phyloP scores from a whole-genome alignment of 768 basidiomycete genomes.

The Tylopilus sp. region DNA sequence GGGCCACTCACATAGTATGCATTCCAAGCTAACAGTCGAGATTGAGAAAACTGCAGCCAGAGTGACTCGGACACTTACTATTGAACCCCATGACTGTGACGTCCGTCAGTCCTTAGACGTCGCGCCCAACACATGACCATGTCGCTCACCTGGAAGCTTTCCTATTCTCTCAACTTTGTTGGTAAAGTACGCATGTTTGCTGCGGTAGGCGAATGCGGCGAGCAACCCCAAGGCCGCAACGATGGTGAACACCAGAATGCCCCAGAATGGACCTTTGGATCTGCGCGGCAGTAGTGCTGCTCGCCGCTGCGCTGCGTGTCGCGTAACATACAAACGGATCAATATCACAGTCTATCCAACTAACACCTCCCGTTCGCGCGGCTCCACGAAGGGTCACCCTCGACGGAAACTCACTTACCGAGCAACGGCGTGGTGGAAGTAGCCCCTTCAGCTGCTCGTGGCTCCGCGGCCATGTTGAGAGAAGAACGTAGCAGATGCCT shows the following conservation, averaged over 20 bases:
- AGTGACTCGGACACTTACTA: constrained; percentile 37
- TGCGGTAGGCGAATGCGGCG: constrained; percentile 12
- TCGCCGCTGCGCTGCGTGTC: background rate
- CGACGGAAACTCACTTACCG: constrained; percentile 5
- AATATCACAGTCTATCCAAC: background rate
- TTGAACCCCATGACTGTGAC: constrained; percentile 58
- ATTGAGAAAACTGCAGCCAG: constrained; percentile 3
- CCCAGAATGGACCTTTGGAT: constrained; percentile 4
- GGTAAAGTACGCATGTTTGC: background rate
- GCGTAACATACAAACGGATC: background rate
- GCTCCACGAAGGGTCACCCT: background rate
- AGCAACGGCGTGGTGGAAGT: constrained; percentile 20
- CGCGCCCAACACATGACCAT: background rate
- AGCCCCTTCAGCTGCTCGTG: background rate
- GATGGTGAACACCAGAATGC: constrained; percentile 15
- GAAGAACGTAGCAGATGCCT: background rate
- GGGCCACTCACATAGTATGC: constrained; percentile 51
- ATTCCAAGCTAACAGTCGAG: constrained; percentile 53
- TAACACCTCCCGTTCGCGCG: no score
- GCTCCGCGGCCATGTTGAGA: constrained; percentile 8
- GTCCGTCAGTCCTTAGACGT: constrained; percentile 1
- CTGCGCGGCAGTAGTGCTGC: background rate
- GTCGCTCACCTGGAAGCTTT: constrained; percentile 34
- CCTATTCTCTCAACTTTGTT: constrained; percentile 25
- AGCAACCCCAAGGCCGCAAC: constrained; percentile 19